Base-by-base conservation (phyloP, 192 early-diverging fungal species). In the Gryganskiella cystojenkinii region DNA sequence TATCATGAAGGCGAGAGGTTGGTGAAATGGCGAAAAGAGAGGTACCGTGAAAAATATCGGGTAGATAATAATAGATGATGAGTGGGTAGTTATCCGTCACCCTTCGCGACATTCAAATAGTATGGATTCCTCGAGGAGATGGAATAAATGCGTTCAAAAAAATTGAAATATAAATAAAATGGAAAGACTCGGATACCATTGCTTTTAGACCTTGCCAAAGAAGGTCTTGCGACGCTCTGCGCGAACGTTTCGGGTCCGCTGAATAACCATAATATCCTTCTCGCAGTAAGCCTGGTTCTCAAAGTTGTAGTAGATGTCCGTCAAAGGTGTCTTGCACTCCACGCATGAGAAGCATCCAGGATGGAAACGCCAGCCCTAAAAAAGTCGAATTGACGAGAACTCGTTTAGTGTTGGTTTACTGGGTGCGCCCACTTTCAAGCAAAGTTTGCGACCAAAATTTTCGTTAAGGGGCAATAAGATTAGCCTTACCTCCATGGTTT, bases 331-430 rank as follows among this genome's bases (percentile, higher is more conserved):
- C 35, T 65, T 81, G 70, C 92, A 94, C 79, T 85, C 83, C 33
- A 65, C 55, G 64, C 96, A 98, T 14, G 82, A 85, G 87, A 95
- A 98, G 81, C 95, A 96, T 25, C 68, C 76, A 8, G 95, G 95
- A 73, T 98, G 96, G 87, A 93, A 97, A 55, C 93, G 80, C 80
- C 86, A 87, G 31, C 89, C 89, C 74, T 78, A 47, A 31, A 37
- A 31, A 31, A 37, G 42, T 6, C 11, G 61, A 49, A 43, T 40
- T 35, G 34, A 44, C 8, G 30, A n/a, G 19, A 24, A n/a, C 0
- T 1, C 8, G 44, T 62, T n/a, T n/a, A n/a, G n/a, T n/a, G n/a
- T n/a, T n/a, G n/a, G n/a, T n/a, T n/a, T n/a, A n/a, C n/a, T n/a
- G n/a, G n/a, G n/a, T n/a, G n/a, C n/a, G n/a, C n/a, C n/a, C n/a